Percentiles rank a stretch among this genome's conserved stretches.
Conservation (phyloP, 257 asterid genomes). For the Fraxinus americana region DNA sequence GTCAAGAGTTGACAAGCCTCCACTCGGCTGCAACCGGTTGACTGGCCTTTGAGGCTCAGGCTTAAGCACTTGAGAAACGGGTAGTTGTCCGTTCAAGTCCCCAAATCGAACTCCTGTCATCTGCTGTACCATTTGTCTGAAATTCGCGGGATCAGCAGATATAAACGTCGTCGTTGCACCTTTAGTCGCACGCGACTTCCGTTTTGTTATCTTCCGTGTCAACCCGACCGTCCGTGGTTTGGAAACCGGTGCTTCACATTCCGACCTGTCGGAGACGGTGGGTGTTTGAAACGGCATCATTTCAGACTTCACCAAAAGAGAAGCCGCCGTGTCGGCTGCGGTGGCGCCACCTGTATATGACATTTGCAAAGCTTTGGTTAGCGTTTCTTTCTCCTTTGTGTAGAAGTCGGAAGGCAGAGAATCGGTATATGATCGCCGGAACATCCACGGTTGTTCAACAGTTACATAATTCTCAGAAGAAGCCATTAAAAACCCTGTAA, state of each 20-base stretch:
- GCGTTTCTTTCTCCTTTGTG: conserved; percentile 57
- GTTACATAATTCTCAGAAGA: conserved; percentile 55
- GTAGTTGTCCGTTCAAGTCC: conserved; percentile 40
- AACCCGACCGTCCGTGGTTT: conserved; percentile 29
- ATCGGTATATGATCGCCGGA: conserved; percentile 56
- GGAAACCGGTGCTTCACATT: conserved; percentile 51
- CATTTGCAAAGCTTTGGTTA: conserved; percentile 59
- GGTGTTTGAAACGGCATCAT: conserved; percentile 43
- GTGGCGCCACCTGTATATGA: conserved; percentile 44
- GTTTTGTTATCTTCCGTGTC: conserved; percentile 58
- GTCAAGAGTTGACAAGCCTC: conserved; percentile 56
- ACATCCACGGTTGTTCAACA: conserved; percentile 61
- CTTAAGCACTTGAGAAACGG: conserved; percentile 42
- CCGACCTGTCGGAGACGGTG: conserved; percentile 63
- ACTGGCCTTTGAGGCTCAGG: conserved; percentile 63
- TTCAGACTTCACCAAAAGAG: conserved; percentile 36
- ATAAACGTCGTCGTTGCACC: conserved; percentile 76
- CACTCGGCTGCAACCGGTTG: conserved; percentile 34
- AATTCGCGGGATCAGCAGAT: conserved; percentile 80
- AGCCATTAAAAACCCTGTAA: conserved; percentile 46
- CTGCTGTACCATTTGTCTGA: conserved; percentile 94
- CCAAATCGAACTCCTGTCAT: conserved; percentile 70
- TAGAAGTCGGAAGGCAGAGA: conserved; percentile 55
- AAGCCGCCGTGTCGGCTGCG: conserved; percentile 37
- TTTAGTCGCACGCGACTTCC: conserved; percentile 81